A percentile compares a stretch with the other conserved stretches of the same genome.
Conservation (phyloP, 768 basidiomycete species). For the Kwoniella sp. region DNA sequence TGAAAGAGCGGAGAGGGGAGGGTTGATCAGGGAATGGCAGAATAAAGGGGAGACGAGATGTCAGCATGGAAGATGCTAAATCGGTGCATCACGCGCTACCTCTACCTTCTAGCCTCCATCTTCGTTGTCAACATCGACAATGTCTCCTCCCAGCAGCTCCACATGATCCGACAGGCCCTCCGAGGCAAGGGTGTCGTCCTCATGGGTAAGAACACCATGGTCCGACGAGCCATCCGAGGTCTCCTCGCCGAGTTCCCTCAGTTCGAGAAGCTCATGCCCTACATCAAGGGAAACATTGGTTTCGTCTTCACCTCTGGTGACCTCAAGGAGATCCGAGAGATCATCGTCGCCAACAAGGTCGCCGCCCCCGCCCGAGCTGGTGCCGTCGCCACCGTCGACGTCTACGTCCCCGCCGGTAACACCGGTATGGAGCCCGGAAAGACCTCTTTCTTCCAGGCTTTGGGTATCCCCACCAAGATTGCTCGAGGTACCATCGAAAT, state of each 20-base stretch:
- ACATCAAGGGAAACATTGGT: conserved; percentile 96
- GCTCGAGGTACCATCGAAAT: conserved; percentile 99
- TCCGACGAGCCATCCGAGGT: conserved; percentile 92
- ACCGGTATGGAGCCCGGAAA: conserved; percentile 99
- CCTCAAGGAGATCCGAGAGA: conserved; percentile 90
- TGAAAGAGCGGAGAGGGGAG: conserved; percentile 3
- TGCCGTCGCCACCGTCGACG: conserved; percentile 90
- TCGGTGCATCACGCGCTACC: background rate
- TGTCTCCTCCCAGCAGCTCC: conserved; percentile 99
- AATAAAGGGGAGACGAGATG: background rate
- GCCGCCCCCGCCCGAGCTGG: conserved; percentile 98
- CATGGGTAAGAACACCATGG: conserved; percentile 99
- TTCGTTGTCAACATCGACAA: conserved; percentile 99
- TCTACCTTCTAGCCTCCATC: conserved; percentile 74
- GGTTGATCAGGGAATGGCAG: background rate
- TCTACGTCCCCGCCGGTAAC: conserved; percentile 90
- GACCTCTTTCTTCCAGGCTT: conserved; percentile 99
- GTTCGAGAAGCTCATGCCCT: conserved; percentile 93
- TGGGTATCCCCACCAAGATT: conserved; percentile 99
- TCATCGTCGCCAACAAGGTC: conserved; percentile 95
- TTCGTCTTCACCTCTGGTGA: conserved; percentile 95
- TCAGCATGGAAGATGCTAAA: background rate
- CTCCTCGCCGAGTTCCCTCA: conserved; percentile 87
- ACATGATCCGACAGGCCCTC: conserved; percentile 76
- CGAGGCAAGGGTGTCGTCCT: conserved; percentile 94